Evolutionary conservation across 768 basidiomycete species (phyloP).

Genomic region (Naganishia vaughanmartiniae): DNA sequence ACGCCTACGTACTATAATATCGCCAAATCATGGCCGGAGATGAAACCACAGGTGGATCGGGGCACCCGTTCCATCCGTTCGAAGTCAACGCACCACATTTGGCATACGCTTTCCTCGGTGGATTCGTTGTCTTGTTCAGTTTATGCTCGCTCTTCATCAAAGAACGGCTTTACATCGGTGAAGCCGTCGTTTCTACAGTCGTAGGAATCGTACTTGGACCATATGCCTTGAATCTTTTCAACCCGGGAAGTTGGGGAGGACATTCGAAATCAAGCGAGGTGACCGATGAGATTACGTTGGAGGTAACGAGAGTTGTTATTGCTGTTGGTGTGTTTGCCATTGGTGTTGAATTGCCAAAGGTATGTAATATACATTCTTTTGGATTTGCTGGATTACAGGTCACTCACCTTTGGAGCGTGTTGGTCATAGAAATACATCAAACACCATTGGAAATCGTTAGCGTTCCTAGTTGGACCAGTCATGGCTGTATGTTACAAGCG

Average conservation of each 20-base stretch:
- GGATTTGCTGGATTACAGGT: not conserved
- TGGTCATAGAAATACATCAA: conserved; percentile 63
- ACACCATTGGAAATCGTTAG: conserved; percentile 85
- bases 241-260: conserved; percentile 72
- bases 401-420: not conserved
- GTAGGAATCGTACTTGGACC: conserved; percentile 91
- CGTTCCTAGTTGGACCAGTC: conserved; percentile 66
- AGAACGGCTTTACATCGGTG: conserved; percentile 89
- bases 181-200: conserved; percentile 91
- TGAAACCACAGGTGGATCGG: conserved; percentile 8
- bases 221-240: conserved; percentile 73
- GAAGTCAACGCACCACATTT: conserved; percentile 71
- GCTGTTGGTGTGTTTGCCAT: conserved; percentile 97
- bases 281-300: conserved; percentile 78
- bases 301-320: conserved; percentile 85
- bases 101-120: conserved; percentile 71
- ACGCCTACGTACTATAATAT: not conserved
- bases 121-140: conserved; percentile 86
- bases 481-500: conserved; percentile 42
- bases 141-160: conserved; percentile 92
- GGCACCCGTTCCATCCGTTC: conserved; percentile 53
- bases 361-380: conserved; percentile 30
- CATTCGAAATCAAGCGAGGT: conserved; percentile 52
- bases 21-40: conserved; percentile 7
- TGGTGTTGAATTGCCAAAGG: conserved; percentile 87